phyloP scores from a whole-genome alignment of 257 asterid species.

The Jacaranda mimosifolia region DNA sequence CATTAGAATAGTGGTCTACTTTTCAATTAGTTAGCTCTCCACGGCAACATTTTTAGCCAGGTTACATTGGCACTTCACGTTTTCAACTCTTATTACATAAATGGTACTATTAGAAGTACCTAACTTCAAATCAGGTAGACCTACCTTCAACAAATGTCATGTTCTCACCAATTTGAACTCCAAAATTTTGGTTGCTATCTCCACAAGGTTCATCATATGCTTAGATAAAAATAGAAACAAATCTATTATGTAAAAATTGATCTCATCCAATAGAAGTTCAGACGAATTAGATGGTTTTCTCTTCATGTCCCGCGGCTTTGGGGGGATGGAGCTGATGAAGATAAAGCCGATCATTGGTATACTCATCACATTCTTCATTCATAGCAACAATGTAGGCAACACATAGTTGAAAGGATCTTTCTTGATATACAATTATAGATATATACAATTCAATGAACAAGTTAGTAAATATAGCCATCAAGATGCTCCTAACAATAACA shows the following conservation, averaged over 20 bases:
- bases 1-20: conserved; percentile 56
- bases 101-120: conserved; percentile 43
- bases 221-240: conserved; percentile 45
- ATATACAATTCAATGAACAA: conserved; percentile 86
- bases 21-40: conserved; percentile 55
- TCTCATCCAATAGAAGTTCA: conserved; percentile 59
- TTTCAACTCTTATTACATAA: conserved; percentile 52
- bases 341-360: conserved; percentile 94
- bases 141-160: conserved; percentile 67
- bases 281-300: conserved; percentile 52
- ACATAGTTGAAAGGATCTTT: conserved; percentile 83
- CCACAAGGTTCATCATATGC: no score
- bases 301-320: conserved; percentile 89
- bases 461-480: conserved; percentile 76
- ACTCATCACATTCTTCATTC: conserved; percentile 96
- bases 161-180: conserved; percentile 48
- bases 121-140: conserved; percentile 63
- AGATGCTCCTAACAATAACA: conserved; percentile 77
- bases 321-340: conserved; percentile 87
- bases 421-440: conserved; percentile 90
- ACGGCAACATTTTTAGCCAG: conserved; percentile 57
- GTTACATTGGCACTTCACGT: conserved; percentile 68
- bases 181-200: conserved; percentile 51
- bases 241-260: conserved; percentile 52
- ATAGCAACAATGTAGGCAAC: conserved; percentile 81